Evolutionary conservation across 768 basidiomycete species (phyloP).

Genomic region (Russula dissimulans): DNA sequence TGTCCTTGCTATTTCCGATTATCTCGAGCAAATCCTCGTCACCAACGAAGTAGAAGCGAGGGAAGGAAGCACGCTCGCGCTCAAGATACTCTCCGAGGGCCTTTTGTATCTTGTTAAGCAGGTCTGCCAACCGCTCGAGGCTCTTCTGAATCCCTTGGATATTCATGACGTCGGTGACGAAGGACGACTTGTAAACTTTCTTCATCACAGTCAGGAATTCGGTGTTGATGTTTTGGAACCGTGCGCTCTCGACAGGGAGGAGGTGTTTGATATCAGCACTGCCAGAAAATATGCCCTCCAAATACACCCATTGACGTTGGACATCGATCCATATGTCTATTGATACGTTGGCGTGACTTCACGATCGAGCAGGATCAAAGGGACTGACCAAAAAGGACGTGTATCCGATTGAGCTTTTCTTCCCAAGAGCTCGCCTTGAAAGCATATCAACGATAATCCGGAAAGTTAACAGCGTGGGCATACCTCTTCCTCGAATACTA

Average conservation of each 20-base stretch:
- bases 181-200: constrained; percentile 98
- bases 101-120: constrained; percentile 97
- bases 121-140: constrained; percentile 89
- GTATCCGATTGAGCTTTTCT: constrained; percentile 92
- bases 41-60: constrained; percentile 98
- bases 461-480: constrained; percentile 2
- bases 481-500: constrained; percentile 87
- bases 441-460: constrained; percentile 6
- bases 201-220: constrained; percentile 99
- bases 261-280: constrained; percentile 99
- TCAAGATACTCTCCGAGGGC: constrained; percentile 98
- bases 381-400: constrained; percentile 81
- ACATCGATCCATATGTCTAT: constrained; percentile 99
- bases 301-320: constrained; percentile 98
- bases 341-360: constrained; percentile 7
- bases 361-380: background rate
- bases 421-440: constrained; percentile 82
- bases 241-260: constrained; percentile 92
- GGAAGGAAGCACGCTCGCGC: constrained; percentile 94
- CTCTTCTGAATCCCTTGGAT: constrained; percentile 96
- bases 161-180: constrained; percentile 93
- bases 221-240: constrained; percentile 97
- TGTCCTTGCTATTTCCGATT: constrained; percentile 99
- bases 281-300: constrained; percentile 99
- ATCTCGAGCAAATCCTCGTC: constrained; percentile 98